Conservation (phyloP, 2,329 filamentous ascomycete genomes). For the Ophiostoma perfectum region DNA sequence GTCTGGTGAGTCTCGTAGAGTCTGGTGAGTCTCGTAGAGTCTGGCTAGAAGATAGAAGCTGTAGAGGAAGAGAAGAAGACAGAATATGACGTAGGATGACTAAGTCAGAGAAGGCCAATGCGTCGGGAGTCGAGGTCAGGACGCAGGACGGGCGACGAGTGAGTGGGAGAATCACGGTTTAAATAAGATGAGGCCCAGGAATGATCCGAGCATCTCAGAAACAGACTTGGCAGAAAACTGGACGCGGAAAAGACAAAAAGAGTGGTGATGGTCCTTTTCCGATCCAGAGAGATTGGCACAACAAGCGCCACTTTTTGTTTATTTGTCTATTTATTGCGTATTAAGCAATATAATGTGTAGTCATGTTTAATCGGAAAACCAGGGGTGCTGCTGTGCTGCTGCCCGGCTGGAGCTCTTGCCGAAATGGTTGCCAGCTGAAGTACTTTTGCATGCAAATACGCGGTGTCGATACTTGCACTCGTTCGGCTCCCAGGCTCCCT, state of each 20-base stretch:
- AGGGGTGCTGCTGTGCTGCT: too few relatives aligned
- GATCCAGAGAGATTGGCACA: not conserved
- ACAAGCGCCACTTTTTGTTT: not conserved
- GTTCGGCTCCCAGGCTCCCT: constrained; percentile 3
- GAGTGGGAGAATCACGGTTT: not conserved
- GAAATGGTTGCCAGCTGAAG: not conserved
- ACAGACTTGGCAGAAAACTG: too few relatives aligned
- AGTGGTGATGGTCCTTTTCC: not conserved
- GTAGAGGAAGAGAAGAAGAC: not conserved
- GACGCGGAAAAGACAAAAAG: too few relatives aligned
- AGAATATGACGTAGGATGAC: not conserved
- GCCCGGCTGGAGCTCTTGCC: not conserved
- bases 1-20: not conserved
- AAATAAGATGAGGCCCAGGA: not conserved
- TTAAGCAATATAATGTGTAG: not conserved
- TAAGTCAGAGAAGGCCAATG: not conserved
- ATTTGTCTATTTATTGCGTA: not conserved
- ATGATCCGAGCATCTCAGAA: too few relatives aligned
- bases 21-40: not conserved
- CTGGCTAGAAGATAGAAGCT: not conserved
- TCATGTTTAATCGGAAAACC: too few relatives aligned
- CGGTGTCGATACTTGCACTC: not conserved
- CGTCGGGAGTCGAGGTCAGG: not conserved
- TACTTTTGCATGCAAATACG: constrained; percentile 1
- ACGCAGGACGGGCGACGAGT: not conserved